phyloP scores from a whole-genome alignment of 2,329 filamentous ascomycete genomes.

The Aureobasidium sp. region DNA sequence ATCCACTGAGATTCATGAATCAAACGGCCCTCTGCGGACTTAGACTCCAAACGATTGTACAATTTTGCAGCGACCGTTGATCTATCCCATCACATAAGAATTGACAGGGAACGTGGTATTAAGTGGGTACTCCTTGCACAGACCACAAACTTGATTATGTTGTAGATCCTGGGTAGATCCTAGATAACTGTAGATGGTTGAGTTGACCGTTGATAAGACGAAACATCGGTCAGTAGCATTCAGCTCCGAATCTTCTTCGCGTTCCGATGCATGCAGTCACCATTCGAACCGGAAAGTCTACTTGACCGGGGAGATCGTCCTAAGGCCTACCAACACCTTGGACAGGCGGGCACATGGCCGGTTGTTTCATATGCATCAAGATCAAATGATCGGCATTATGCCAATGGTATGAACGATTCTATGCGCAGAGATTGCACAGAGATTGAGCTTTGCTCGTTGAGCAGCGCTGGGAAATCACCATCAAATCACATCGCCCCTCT shows the following conservation, averaged over 20 bases:
- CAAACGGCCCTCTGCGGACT: background rate
- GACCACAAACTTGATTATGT: background rate
- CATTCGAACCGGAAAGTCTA: background rate
- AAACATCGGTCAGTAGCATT: background rate
- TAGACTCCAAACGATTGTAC: background rate
- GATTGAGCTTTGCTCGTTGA: background rate
- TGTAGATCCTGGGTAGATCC: conserved; percentile 1
- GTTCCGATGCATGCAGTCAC: background rate
- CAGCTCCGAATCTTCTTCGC: background rate
- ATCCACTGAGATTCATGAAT: background rate
- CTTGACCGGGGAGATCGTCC: background rate
- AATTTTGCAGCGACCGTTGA: background rate
- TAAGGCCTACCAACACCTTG: background rate
- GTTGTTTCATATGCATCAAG: background rate
- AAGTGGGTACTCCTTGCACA: background rate
- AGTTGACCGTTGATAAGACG: conserved; percentile 5
- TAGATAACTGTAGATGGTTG: conserved; percentile 8
- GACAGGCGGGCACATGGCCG: background rate
- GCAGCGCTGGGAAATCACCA: background rate
- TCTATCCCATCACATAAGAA: background rate
- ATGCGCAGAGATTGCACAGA: background rate
- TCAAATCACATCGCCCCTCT: background rate
- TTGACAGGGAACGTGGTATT: background rate
- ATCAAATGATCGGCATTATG: background rate
- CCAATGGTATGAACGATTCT: background rate